Base-by-base conservation (phyloP, 352 stramenopile species). In the Phytophthora quininea region DNA sequence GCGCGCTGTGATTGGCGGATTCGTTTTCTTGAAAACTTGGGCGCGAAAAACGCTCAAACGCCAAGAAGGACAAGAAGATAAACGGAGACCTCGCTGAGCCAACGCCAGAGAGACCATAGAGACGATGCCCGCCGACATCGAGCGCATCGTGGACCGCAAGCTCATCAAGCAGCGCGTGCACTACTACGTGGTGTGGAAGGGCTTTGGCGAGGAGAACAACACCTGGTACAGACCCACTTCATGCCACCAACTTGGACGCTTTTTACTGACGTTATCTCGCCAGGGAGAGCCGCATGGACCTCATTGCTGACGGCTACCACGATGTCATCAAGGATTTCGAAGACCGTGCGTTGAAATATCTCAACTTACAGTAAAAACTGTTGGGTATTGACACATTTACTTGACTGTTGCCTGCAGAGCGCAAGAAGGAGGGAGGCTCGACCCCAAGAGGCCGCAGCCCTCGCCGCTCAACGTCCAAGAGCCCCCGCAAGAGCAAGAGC, bases 211-310 rank as follows among this genome's bases (percentile, higher is more conserved):
- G n/a, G 88, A 96, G 51, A 92, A 82, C 64, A 93, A 96, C 68
- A 94, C 86, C 9, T 96, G 88, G 88, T 91, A 75, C 52, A 54
- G 15, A 38, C 8, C 4, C 33, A 2, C 30, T 2, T 31, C 51
- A 33, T 54, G 54, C 14, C 4, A 46, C 9, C 14, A 3, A 46
- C 19, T 43, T 43, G 12, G 12, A 43, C 37, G 38, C 19, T 46
- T 1, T 12, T 46, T 24, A 46, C 29, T 32, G n/a, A n/a, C 9
- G 8, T 35, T 35, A 37, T 11, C 19, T 14, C 47, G 11, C 27
- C 58, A 95, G 87, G 87, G 88, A 95, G 69, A 95, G 82, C 54
- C 88, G 88, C 49, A 79, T 95, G 43, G 88, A 95, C 54, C 77
- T 95, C 31, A 77, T 89, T 50, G 80, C 84, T 2, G 88, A 95